Evolutionary conservation across 2,329 filamentous ascomycete genomes (phyloP).

Genomic region (Cytospora mali): DNA sequence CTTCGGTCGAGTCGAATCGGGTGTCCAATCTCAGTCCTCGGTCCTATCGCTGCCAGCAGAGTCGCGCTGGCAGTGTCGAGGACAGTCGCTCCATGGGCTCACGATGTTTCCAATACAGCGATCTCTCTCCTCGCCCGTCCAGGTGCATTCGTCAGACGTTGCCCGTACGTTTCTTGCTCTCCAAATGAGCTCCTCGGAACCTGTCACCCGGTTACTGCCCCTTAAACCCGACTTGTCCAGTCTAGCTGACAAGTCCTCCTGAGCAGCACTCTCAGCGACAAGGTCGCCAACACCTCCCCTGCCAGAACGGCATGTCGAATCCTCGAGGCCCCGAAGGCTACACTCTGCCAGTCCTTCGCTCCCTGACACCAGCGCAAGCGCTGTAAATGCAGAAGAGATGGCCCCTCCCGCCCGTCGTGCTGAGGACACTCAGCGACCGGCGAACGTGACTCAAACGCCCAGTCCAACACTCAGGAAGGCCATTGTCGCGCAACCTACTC

Average conservation of each 20-base stretch:
- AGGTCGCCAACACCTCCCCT: constrained; percentile 57
- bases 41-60: constrained; percentile 30
- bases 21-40: neutral
- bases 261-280: constrained; percentile 34
- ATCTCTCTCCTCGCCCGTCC: constrained; percentile 64
- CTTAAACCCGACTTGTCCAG: neutral
- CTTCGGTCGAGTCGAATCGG: neutral
- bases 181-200: neutral
- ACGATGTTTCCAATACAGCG: constrained; percentile 66
- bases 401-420: constrained; percentile 46
- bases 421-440: constrained; percentile 47
- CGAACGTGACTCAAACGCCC: constrained; percentile 42
- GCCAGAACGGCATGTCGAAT: constrained; percentile 54
- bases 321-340: constrained; percentile 51
- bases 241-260: constrained; percentile 11
- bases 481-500: constrained; percentile 50
- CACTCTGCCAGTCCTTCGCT: constrained; percentile 59
- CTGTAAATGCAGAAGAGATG: constrained; percentile 38
- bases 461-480: constrained; percentile 48
- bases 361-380: constrained; percentile 34
- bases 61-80: constrained; percentile 33
- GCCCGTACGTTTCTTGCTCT: constrained; percentile 55
- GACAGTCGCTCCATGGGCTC: constrained; percentile 44
- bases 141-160: constrained; percentile 51
- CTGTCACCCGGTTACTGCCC: neutral